A percentile compares a stretch with the other conserved stretches of the same genome.
phyloP scores from a whole-genome alignment of 106 monocot genomes.

The Agapanthus africanus region DNA sequence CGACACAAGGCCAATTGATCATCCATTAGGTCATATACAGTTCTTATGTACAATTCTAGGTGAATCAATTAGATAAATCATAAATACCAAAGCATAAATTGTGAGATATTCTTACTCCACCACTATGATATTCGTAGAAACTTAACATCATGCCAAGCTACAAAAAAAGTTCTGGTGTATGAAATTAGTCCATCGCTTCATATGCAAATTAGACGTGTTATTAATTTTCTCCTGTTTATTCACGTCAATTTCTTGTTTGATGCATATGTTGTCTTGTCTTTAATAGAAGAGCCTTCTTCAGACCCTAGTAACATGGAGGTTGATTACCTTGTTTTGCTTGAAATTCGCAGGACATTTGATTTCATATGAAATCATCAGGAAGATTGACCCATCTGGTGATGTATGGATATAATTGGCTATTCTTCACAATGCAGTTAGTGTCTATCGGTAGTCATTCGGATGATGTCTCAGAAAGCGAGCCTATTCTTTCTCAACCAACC shows the following conservation, averaged over 20 bases:
- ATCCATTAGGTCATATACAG: background rate
- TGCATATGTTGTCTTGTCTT: background rate
- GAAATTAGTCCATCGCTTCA: background rate
- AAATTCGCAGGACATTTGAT: background rate
- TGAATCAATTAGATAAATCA: background rate
- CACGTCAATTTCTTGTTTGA: background rate
- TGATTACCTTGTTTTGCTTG: background rate
- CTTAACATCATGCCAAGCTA: background rate
- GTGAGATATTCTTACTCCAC: background rate
- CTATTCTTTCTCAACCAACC: slow-evolving; percentile 26
- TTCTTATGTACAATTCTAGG: background rate
- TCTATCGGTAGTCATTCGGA: slow-evolving; percentile 23
- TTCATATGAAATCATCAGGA: background rate
- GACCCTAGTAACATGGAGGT: background rate
- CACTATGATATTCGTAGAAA: background rate
- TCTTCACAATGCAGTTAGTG: slow-evolving; percentile 44
- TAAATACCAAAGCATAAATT: too few relatives aligned
- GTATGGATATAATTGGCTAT: slow-evolving; percentile 6
- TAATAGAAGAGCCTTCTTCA: background rate
- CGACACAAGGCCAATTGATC: background rate
- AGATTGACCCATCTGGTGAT: background rate
- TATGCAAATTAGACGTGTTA: background rate
- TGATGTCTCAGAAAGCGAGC: slow-evolving; percentile 42
- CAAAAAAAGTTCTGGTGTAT: background rate
- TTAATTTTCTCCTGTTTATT: background rate